Conservation (phyloP, 2,329 filamentous ascomycete genomes). For the Ophiostoma ulmi region DNA sequence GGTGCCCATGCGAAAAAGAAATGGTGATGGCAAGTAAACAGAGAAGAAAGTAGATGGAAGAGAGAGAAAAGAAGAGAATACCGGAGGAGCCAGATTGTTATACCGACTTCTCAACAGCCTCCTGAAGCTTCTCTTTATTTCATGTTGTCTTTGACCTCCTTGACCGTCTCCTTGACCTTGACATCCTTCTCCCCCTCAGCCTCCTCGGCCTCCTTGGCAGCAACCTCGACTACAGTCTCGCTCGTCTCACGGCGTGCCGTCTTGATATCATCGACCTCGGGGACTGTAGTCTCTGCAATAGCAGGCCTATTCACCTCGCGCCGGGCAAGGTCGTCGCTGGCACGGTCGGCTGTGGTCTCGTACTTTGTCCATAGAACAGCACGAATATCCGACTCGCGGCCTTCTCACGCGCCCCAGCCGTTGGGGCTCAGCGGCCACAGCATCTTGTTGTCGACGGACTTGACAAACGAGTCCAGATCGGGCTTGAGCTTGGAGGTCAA, state of each 20-base stretch:
- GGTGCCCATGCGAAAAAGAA: too few species aligned
- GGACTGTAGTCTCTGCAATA: neutral
- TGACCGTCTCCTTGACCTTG: neutral
- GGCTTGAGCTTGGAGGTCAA: conserved; percentile 43
- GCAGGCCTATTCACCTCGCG: neutral
- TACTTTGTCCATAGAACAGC: neutral
- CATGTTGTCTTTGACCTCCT: neutral
- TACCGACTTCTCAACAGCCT: neutral
- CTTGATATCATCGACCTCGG: neutral
- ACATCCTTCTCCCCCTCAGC: neutral
- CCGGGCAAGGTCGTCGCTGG: neutral
- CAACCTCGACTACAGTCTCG: neutral
- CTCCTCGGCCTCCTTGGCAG: neutral
- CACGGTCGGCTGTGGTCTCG: neutral
- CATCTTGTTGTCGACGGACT: conserved; percentile 35
- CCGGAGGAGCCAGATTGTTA: neutral
- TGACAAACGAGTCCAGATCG: conserved; percentile 44
- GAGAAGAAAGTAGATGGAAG: neutral
- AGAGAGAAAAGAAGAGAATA: neutral
- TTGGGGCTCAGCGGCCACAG: conserved; percentile 40
- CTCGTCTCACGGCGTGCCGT: neutral
- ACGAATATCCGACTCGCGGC: conserved; percentile 30
- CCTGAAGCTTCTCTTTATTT: neutral
- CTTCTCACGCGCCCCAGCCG: conserved; percentile 45
- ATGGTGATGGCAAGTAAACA: neutral